Evolutionary conservation across 2,329 filamentous ascomycete species (phyloP), one percentile per base, ranked within the genome.

Genomic region (Arthroderma uncinatum): DNA sequence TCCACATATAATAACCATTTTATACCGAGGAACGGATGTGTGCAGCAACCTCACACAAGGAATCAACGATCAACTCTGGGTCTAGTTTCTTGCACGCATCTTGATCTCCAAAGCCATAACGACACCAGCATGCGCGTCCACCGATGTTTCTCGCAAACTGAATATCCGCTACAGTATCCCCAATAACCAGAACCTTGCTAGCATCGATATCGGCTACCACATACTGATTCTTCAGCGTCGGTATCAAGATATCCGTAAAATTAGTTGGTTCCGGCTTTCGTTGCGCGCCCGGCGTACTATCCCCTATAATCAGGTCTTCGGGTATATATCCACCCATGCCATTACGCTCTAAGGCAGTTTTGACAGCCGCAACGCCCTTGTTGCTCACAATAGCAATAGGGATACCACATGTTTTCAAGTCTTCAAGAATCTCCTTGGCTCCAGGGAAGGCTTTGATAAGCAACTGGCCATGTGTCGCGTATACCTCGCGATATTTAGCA

Each of bases 81-180:
- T 28, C 39, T 54, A 59, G n/a, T 19, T 50, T 33, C 37, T 39
- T 25, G 25, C 57, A 59, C 8, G 28, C 50, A 7, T 55, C 50
- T 14, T 47, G 54, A 36, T 59, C 57, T 21, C 57, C 57, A 50
- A 56, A 59, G 4, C 57, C 57, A 50, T 59, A 59, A 28, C 50
- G 54, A 47, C 57, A 59, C 54, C 54, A 59, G 21, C 57, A 59
- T n/a, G 23, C 57, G 2, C 42, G 47, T 3, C 48, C 54, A 2
- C 40, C 54, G 21, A 59, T 57, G 19, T 59, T 59, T 33, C 37
- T 57, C 16, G 57, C 57, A 42, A 59, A 59, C 12, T 59, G 54
- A 16, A 59, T 54, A 34, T 59, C 57, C n/a, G 57, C 55, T 23
- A 57, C 54, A 1, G 57, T 59, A 57, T 59, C 57, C 8, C 54